Conservation (phyloP, 2,329 filamentous ascomycete species). For the Ascomycota sp. region DNA sequence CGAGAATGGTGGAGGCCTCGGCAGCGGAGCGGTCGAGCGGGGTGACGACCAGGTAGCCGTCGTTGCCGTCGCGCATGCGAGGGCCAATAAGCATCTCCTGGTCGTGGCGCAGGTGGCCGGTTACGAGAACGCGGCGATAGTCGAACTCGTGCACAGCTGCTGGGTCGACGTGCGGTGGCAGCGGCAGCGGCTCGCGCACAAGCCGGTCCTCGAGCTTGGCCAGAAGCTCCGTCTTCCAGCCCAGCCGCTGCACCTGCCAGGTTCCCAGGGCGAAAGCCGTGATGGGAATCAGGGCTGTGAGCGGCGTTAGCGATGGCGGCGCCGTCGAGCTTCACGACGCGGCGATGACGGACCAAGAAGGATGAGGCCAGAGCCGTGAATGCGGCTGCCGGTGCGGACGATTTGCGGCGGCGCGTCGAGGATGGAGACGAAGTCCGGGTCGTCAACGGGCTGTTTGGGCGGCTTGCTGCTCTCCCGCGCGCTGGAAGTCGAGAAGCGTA, state of each 20-base stretch:
- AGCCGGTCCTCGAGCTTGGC: conserved; percentile 85
- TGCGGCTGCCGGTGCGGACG: conserved; percentile 48
- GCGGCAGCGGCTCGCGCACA: conserved; percentile 62
- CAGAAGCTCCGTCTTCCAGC: conserved; percentile 85
- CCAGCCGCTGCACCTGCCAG: conserved; percentile 86
- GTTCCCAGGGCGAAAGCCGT: conserved; percentile 80
- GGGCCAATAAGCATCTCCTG: conserved; percentile 93
- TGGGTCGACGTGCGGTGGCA: conserved; percentile 69
- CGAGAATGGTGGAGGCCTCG: conserved; percentile 50
- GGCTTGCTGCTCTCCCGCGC: conserved; percentile 5
- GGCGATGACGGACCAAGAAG: conserved; percentile 37
- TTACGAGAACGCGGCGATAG: conserved; percentile 63
- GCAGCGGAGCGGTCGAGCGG: conserved; percentile 68
- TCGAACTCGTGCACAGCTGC: conserved; percentile 75
- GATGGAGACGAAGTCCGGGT: conserved; percentile 64
- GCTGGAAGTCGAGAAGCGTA: conserved; percentile 4
- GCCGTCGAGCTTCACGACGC: too few species aligned
- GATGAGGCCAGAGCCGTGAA: conserved; percentile 62
- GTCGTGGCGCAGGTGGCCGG: conserved; percentile 61
- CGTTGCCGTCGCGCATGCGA: conserved; percentile 68
- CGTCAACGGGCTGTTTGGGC: conserved; percentile 42
- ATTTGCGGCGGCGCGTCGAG: conserved; percentile 70
- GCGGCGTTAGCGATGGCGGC: too few species aligned
- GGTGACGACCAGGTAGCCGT: conserved; percentile 82
- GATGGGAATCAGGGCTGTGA: conserved; percentile 58